phyloP scores from a whole-genome alignment of 192 early-diverging fungal species.

The Backusella tarrabulga region DNA sequence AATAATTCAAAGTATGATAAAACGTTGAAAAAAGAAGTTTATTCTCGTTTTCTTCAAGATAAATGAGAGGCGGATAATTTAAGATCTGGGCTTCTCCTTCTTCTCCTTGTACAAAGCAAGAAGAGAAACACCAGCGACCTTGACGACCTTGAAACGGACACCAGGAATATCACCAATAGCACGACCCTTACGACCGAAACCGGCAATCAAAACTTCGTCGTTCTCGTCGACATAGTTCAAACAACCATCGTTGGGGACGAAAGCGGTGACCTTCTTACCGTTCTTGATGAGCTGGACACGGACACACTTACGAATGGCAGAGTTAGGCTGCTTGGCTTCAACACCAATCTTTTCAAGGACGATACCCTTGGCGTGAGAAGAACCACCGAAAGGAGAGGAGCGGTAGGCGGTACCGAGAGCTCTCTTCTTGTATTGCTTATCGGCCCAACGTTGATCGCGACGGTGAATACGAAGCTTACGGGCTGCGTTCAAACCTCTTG shows the following conservation, averaged over 20 bases:
- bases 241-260: conserved; percentile 99
- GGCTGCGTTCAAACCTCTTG: conserved; percentile 96
- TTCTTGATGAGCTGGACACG: conserved; percentile 99
- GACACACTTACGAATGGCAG: conserved; percentile 99
- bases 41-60: neutral
- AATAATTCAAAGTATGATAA: neutral
- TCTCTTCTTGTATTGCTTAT: conserved; percentile 96
- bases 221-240: conserved; percentile 99
- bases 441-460: conserved; percentile 95
- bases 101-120: conserved; percentile 99
- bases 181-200: conserved; percentile 99
- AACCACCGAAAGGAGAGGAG: conserved; percentile 98
- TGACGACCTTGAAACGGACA: conserved; percentile 99
- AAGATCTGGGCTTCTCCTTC: conserved; percentile 99
- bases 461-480: conserved; percentile 97
- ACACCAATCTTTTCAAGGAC: conserved; percentile 99
- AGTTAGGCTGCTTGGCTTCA: conserved; percentile 99
- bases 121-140: conserved; percentile 99
- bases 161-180: conserved; percentile 99
- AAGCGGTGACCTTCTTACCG: conserved; percentile 99
- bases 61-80: conserved; percentile 36
- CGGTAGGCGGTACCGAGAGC: conserved; percentile 98
- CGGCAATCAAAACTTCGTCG: conserved; percentile 99
- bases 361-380: conserved; percentile 99
- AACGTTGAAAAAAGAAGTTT: neutral